These are phyloP conservation scores for Alectoria sarmentosa DNA, from an alignment of 495 filamentous ascomycete genomes.

Conservation along the genomic window DNA sequence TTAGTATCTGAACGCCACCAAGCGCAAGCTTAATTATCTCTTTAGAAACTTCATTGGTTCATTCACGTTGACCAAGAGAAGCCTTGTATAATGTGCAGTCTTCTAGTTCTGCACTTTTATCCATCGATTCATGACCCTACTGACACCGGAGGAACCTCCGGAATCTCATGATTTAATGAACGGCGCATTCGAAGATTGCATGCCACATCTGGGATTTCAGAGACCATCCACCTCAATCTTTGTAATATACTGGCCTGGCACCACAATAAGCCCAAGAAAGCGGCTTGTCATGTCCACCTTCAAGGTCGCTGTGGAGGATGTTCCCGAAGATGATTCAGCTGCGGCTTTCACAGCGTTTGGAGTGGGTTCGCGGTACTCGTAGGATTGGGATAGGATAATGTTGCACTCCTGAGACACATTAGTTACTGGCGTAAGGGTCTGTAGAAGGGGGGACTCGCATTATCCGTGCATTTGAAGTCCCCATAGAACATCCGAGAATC, in stretches of 20 bases:
- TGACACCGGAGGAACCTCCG: background rate
- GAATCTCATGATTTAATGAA: background rate
- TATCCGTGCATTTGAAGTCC: slow-evolving; percentile 88
- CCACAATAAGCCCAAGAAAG: slow-evolving; percentile 82
- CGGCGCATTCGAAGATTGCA: background rate
- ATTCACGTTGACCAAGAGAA: background rate
- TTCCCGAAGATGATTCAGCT: slow-evolving; percentile 27
- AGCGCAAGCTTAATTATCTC: background rate
- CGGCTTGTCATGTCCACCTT: slow-evolving; percentile 71
- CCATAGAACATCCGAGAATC: slow-evolving; percentile 87
- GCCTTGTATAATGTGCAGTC: background rate
- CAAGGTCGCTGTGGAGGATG: slow-evolving; percentile 32
- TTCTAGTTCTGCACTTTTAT: background rate
- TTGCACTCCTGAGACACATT: slow-evolving; percentile 57
- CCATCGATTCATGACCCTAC: background rate
- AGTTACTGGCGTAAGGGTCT: background rate
- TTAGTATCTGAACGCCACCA: background rate
- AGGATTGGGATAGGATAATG: slow-evolving; percentile 73
- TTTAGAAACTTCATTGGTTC: background rate
- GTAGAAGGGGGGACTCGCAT: slow-evolving; percentile 43
- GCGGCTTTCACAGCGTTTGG: slow-evolving; percentile 38
- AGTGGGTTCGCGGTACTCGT: slow-evolving; percentile 70
- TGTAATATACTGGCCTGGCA: slow-evolving; percentile 77
- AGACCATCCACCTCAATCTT: slow-evolving; percentile 77
- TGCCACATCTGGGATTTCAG: background rate